Percentiles rank a stretch among this genome's conserved stretches.
Evolutionary conservation across 73 alveolate genomes (phyloP).

Genomic region (Durusdinium trenchii): DNA sequence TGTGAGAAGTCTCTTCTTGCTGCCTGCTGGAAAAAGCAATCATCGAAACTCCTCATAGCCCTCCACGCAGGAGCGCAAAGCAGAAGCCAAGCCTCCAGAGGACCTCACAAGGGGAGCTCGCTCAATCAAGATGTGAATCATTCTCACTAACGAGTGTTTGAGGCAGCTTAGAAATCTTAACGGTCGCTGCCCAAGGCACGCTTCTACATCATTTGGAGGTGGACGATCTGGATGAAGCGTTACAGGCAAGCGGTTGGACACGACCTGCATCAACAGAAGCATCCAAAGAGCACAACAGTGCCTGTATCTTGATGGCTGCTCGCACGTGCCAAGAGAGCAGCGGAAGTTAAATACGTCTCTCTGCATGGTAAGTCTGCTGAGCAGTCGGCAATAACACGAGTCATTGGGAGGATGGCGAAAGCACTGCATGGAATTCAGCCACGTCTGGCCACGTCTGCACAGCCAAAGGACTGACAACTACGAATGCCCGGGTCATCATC

Average conservation of each 20-base stretch:
- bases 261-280: no score
- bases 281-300: no score
- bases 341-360: not conserved
- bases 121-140: not conserved
- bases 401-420: slow-evolving; percentile 5
- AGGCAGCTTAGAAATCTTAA: no score
- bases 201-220: slow-evolving; percentile 89
- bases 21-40: not conserved
- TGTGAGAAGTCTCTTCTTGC: not conserved
- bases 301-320: no score
- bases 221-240: slow-evolving; percentile 73
- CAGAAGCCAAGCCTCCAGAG: slow-evolving; percentile 87
- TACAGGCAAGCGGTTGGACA: slow-evolving; percentile 94
- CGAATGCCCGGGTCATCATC: no score
- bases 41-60: not conserved
- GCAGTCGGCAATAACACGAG: slow-evolving; percentile 4
- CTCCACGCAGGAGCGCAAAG: slow-evolving; percentile 56
- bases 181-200: no score
- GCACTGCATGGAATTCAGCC: slow-evolving; percentile 66
- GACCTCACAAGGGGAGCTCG: slow-evolving; percentile 30
- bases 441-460: no score
- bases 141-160: not conserved
- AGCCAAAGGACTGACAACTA: no score
- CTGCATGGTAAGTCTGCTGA: not conserved
- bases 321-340: not conserved